phyloP scores from a whole-genome alignment of 139 green algal species.

The Volvox africanus region DNA sequence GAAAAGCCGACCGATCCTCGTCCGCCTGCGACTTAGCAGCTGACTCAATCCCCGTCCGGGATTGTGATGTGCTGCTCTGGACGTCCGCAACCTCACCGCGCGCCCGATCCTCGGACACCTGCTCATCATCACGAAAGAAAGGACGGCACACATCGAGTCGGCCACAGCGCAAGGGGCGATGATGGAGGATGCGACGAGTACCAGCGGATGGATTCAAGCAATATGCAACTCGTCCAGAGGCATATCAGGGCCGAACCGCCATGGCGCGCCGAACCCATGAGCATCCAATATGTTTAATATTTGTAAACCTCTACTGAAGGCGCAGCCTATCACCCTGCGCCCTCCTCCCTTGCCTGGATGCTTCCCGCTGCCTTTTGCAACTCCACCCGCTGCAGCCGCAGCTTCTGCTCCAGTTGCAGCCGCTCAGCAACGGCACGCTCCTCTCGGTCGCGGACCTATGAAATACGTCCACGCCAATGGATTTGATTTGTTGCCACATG shows the following conservation, averaged over 20 bases:
- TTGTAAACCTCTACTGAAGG: too few species aligned
- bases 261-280: too few species aligned
- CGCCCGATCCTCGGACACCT: slow-evolving; percentile 52
- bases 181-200: too few species aligned
- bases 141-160: too few species aligned
- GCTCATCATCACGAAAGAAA: not conserved
- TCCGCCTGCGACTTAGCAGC: slow-evolving; percentile 9
- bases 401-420: slow-evolving; percentile 69
- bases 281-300: too few species aligned
- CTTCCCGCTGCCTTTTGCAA: slow-evolving; percentile 41
- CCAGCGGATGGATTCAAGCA: too few species aligned
- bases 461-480: too few species aligned
- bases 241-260: too few species aligned
- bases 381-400: slow-evolving; percentile 69
- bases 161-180: too few species aligned
- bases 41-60: not conserved
- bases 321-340: not conserved
- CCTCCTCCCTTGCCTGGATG: slow-evolving; percentile 29
- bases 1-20: slow-evolving; percentile 13
- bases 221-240: too few species aligned
- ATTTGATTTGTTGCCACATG: too few species aligned
- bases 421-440: slow-evolving; percentile 65
- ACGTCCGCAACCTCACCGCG: slow-evolving; percentile 56
- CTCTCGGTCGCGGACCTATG: slow-evolving; percentile 55
- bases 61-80: slow-evolving; percentile 5